Evolutionary conservation across 352 stramenopile species (phyloP), one percentile per base, ranked within the genome.

Genomic region (Phytophthora cajani): DNA sequence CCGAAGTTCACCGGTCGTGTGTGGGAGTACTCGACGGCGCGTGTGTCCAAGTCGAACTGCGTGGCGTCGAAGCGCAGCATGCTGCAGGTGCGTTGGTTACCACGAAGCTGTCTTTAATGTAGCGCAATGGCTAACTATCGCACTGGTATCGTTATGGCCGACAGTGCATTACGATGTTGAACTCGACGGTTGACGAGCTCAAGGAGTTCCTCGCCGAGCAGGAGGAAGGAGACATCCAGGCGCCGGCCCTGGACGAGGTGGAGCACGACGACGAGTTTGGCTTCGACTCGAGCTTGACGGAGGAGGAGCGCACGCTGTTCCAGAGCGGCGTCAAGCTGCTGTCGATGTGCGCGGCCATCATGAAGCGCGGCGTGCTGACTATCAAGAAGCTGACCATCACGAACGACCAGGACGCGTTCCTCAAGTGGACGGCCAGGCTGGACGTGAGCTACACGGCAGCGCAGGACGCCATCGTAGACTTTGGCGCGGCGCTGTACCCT

Each of bases 31-130:
- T 94, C 82, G n/a, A 67, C 87, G 3, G 38, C 70, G 40, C 84
- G 74, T 44, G 80, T 91, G 32, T 89, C 87, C 65, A 96, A 94
- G 76, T 96, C 89, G 32, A 96, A 96, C 68, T 93, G 87, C 58
- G 84, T 94, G 30, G 86, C 89, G 8, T 94, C 88, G 25, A 94
- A 95, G 74, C 84, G 87, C 55, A 90, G 85, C 52, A 96, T 95
- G 89, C 66, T 96, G 7, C 86, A 95, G 82, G 85, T 91, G 49
- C n/a, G 10, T 17, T 42, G 72, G 58, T 5, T 58, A 16, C 44
- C 36, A 10, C 2, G 33, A 1, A 11, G 19, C 30, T 59, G 19
- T 12, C 36, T 19, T 27, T 14, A 16, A 42, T 5, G 12, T 3
- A 14, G 12, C 36, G 17, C 9, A 16, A 16, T 42, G 46, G 23